Evolutionary conservation across 2,329 filamentous ascomycete genomes (phyloP).

Genomic region (Pyrenophora seminiperda): DNA sequence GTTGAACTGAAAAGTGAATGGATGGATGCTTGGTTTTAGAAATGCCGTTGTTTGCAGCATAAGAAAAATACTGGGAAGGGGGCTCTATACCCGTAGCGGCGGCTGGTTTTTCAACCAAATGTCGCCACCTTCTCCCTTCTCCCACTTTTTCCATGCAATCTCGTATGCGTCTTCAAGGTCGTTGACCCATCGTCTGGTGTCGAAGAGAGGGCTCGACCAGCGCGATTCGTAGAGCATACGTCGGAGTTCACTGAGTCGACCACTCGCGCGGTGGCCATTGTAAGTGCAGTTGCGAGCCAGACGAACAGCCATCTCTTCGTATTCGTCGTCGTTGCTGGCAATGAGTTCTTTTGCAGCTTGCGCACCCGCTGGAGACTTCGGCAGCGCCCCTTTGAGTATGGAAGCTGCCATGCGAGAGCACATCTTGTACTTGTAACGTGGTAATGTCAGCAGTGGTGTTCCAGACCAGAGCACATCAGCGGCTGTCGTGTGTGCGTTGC

Average conservation of each 20-base stretch:
- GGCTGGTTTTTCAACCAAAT: conserved; percentile 68
- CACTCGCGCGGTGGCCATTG: conserved; percentile 49
- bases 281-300: conserved; percentile 43
- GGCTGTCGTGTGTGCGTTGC: conserved; percentile 96
- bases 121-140: conserved; percentile 83
- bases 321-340: conserved; percentile 76
- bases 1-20: no score
- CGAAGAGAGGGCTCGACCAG: conserved; percentile 86
- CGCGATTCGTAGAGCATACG: conserved; percentile 81
- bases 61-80: conserved; percentile 1
- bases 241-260: conserved; percentile 78
- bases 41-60: background rate
- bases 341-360: conserved; percentile 76
- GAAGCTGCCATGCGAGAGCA: conserved; percentile 97
- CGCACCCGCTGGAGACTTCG: conserved; percentile 69
- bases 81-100: conserved; percentile 2
- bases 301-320: conserved; percentile 66
- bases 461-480: conserved; percentile 97
- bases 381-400: conserved; percentile 87
- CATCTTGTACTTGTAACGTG: conserved; percentile 97
- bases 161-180: conserved; percentile 90
- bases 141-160: conserved; percentile 88
- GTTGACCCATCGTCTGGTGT: conserved; percentile 87
- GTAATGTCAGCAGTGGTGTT: conserved; percentile 86
- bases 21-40: background rate